Base-by-base conservation (phyloP, 345 rosid species). In the Camelina laxa region DNA sequence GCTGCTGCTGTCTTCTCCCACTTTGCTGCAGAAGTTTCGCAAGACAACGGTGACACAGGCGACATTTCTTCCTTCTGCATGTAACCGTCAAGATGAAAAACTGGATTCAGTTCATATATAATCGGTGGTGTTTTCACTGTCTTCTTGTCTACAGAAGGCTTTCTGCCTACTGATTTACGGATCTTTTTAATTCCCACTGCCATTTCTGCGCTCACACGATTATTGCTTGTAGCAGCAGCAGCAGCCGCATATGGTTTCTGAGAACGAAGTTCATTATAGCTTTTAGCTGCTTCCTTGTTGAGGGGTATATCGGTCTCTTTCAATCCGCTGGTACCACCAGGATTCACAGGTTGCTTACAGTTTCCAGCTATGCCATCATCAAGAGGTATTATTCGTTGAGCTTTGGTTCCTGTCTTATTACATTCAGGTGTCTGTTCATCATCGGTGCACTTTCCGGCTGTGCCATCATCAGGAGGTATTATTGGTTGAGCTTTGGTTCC, bases 351-450 rank as follows among this genome's bases (percentile, higher is more conserved):
- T 59, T 62, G 78, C 75, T 54, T 75, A 50, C 69, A 76, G 61
- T 75, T 39, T 75, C 70, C 63, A 1, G 20, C 30, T 20, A 39
- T 39, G 70, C 50, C 69, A 65, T 81, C 75, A 79, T 47, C 62
- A 39, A 42, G 73, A 33, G 69, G 69, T 65, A 78, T 27, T 22
- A 55, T 70, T 85, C 53, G 82, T 69, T 67, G 79, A 22, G 75
- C 86, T 69, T 88, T 81, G 39, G 74, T 69, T 57, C 61, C 79
- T 63, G 80, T 49, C 69, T 83, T 75, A 33, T 83, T 75, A 33
- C 85, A 74, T 78, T 89, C 92, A 58, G 88, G 85, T 33, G 79
- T 74, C 44, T 85, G 87, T 71, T 36, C 65, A 60, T 60, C 65
- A 38, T 79, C 84, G 69, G 41, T 27, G 30, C 30, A 27, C 30